Conservation (phyloP, 148 eudicot species). For the Nepenthes mirabilis region DNA sequence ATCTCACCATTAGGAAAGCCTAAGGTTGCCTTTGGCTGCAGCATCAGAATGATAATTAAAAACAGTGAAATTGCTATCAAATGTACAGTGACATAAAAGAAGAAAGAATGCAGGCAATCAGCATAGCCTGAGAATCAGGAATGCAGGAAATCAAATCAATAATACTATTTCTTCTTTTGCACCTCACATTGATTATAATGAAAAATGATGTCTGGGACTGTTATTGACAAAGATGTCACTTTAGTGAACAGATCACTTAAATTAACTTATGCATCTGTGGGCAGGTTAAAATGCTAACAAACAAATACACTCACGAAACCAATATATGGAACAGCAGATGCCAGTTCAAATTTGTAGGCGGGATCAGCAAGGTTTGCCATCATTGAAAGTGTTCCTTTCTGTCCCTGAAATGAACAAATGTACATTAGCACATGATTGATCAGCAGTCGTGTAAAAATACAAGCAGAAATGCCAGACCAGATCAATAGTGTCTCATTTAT, state of each 20-base stretch:
- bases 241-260: not conserved
- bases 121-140: not conserved
- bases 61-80: not conserved
- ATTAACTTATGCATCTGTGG: not conserved
- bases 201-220: too few species aligned
- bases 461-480: too few species aligned
- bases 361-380: slow-evolving; percentile 79
- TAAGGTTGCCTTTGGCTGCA: slow-evolving; percentile 85
- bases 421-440: not conserved
- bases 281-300: not conserved
- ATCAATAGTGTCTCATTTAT: too few species aligned
- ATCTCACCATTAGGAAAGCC: slow-evolving; percentile 78
- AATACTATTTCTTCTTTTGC: too few species aligned
- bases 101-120: slow-evolving; percentile 8
- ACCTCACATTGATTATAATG: too few species aligned
- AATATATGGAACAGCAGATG: slow-evolving; percentile 63
- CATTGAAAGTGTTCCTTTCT: slow-evolving; percentile 69
- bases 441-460: too few species aligned
- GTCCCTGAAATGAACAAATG: slow-evolving; percentile 34
- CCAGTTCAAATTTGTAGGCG: slow-evolving; percentile 54
- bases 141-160: not conserved
- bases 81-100: not conserved
- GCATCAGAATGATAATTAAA: slow-evolving; percentile 7
- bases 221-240: too few species aligned
- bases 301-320: slow-evolving; percentile 58